Percentiles rank a stretch among this genome's conserved stretches.
Evolutionary conservation across 2,329 filamentous ascomycete species (phyloP).

Genomic region (Fusarium nelsonii): DNA sequence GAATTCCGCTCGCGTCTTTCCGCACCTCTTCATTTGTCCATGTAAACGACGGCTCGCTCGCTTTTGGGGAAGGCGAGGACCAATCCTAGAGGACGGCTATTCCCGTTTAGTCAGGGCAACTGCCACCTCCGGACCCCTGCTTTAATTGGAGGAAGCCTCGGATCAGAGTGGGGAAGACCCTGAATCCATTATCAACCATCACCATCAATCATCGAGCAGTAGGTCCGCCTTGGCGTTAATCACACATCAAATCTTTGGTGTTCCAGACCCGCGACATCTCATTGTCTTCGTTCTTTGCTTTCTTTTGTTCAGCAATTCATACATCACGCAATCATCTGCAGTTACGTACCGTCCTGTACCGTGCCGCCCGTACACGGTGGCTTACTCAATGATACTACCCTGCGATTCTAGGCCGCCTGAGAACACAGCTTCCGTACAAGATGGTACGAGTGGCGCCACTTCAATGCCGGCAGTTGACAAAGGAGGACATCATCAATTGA

Average conservation of each 20-base stretch:
- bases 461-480: slow-evolving; percentile 35
- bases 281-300: slow-evolving; percentile 15
- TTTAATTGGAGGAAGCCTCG: slow-evolving; percentile 18
- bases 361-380: slow-evolving; percentile 20
- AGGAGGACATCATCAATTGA: slow-evolving; percentile 1
- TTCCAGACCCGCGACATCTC: slow-evolving; percentile 29
- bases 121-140: slow-evolving; percentile 42
- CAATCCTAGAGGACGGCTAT: slow-evolving; percentile 23
- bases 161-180: slow-evolving; percentile 38
- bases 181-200: slow-evolving; percentile 21
- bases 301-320: neutral
- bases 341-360: neutral
- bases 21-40: slow-evolving; percentile 36
- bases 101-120: slow-evolving; percentile 29
- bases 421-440: slow-evolving; percentile 20
- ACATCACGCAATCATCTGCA: neutral
- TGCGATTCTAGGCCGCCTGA: slow-evolving; percentile 29
- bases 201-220: slow-evolving; percentile 12
- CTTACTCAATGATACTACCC: slow-evolving; percentile 5
- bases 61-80: slow-evolving; percentile 4
- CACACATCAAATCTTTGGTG: slow-evolving; percentile 18
- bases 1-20: slow-evolving; percentile 39
- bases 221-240: slow-evolving; percentile 42
- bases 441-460: slow-evolving; percentile 24
- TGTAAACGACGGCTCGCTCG: slow-evolving; percentile 8